Conservation (phyloP, 768 basidiomycete genomes). For the Suillus subluteus region DNA sequence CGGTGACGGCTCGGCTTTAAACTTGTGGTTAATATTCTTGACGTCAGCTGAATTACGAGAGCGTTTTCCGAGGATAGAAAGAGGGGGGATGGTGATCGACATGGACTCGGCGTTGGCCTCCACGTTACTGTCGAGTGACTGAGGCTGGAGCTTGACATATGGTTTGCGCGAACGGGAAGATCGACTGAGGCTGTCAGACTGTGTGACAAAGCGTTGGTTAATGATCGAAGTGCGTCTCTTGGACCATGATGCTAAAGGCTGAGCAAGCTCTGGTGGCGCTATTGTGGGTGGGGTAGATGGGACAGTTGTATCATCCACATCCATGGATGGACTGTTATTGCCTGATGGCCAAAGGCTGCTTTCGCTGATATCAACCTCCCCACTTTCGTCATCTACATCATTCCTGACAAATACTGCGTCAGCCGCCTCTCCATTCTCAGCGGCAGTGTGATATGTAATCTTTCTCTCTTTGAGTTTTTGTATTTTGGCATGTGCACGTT, state of each 20-base stretch:
- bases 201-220: conserved; percentile 11
- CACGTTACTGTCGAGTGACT: conserved; percentile 14
- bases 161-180: conserved; percentile 34
- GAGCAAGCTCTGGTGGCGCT: conserved; percentile 4
- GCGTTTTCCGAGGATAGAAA: conserved; percentile 31
- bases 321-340: conserved; percentile 19
- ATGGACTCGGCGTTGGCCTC: conserved; percentile 17
- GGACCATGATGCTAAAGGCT: background rate
- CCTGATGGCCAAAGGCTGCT: conserved; percentile 26
- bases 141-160: conserved; percentile 34
- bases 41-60: conserved; percentile 25
- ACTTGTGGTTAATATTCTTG: conserved; percentile 20
- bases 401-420: conserved; percentile 55
- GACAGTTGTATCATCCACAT: conserved; percentile 18
- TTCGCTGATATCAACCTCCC: conserved; percentile 58
- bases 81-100: conserved; percentile 17
- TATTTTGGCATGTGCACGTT: conserved; percentile 54
- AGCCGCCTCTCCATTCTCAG: conserved; percentile 34
- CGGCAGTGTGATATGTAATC: conserved; percentile 38
- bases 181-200: conserved; percentile 15
- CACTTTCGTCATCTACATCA: conserved; percentile 63
- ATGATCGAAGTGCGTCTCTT: background rate
- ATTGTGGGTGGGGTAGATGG: conserved; percentile 12
- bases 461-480: conserved; percentile 59
- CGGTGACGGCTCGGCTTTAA: conserved; percentile 20